A percentile compares a stretch with the other conserved stretches of the same genome.
Evolutionary conservation across 257 asterid genomes (phyloP).

Genomic region (Leptodermis oblonga): DNA sequence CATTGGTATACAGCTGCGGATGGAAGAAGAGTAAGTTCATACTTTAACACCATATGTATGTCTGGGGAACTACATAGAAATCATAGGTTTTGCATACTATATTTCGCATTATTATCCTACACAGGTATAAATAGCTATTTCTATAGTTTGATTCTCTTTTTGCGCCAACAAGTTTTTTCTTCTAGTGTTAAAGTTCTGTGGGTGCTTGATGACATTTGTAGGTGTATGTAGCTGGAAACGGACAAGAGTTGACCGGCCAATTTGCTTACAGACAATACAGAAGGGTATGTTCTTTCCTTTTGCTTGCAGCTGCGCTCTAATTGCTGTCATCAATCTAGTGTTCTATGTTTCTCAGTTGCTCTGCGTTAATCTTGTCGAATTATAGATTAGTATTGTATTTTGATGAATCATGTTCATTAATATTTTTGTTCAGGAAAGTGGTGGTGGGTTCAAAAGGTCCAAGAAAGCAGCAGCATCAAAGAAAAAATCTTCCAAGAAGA

Average conservation of each 20-base stretch:
- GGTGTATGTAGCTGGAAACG: slow-evolving; percentile 74
- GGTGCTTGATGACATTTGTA: slow-evolving; percentile 26
- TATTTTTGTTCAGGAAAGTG: neutral
- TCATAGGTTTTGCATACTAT: neutral
- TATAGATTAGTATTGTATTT: neutral
- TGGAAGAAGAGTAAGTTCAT: slow-evolving; percentile 65
- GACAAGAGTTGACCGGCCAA: slow-evolving; percentile 75
- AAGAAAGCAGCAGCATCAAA: neutral
- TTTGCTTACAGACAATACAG: slow-evolving; percentile 59
- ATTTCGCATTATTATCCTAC: neutral
- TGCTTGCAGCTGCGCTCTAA: neutral
- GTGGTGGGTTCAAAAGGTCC: neutral
- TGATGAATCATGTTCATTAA: neutral
- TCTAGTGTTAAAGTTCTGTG: neutral
- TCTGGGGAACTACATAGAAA: neutral
- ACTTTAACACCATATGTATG: neutral
- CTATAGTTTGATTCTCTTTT: neutral
- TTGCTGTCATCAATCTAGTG: neutral
- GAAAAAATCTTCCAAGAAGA: neutral
- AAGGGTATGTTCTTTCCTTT: slow-evolving; percentile 46
- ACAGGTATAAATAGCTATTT: neutral
- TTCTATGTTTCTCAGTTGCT: neutral
- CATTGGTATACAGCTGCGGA: slow-evolving; percentile 64
- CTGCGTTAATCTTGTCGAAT: neutral
- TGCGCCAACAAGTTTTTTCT: neutral